Base-by-base conservation (phyloP, 2,329 filamentous ascomycete genomes). In the Botryosphaeria agaves region DNA sequence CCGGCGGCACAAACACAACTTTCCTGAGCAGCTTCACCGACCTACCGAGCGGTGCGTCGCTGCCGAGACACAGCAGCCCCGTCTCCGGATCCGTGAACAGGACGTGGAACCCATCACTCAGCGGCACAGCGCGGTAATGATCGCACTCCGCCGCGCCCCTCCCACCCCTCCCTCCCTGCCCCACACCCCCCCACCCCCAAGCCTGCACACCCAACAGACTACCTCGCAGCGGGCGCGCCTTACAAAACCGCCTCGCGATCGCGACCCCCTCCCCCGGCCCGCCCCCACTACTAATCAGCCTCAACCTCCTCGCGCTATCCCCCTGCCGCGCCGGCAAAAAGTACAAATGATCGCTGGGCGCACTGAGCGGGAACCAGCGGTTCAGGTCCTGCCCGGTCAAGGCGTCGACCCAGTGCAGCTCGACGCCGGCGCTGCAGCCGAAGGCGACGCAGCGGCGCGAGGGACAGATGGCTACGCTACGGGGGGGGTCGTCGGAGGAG, bases 381-480 rank as follows among this genome's bases (percentile, higher is more conserved):
- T 58, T 64, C 23, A 69, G 42, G 35, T 65, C 60, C 35, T 64
- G 57, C 45, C 56, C 52, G 3, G 55, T 63, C 23, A 56, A 41
- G 18, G 59, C 56, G 35, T 66, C 59, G 8, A 65, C 47, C 62
- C 69, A 78, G 43, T 75, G 70, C 23, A 77, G 52, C 42, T 77
- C 72, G 31, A 77, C 67, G 1, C 72, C 68, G 5, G 62, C 57
- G 8, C 63, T 61, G 37, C 69, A 75, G 9, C 73, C 73, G 52
- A 76, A 78, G 6, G 71, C 72, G 19, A 76, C 66, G 39, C 70
- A 76, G 30, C 63, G 61, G 27, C 69, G 61, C 34, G 72, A 66
- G n/a, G 72, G 72, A 39, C 68, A 76, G 19, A 78, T 66, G 1
- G 72, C 66, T 7, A 77, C 63, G 23, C 69, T 74, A n/a, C 67